phyloP scores from a whole-genome alignment of 371 early-diverging fungal genomes.

The Chytridium lagenaria region DNA sequence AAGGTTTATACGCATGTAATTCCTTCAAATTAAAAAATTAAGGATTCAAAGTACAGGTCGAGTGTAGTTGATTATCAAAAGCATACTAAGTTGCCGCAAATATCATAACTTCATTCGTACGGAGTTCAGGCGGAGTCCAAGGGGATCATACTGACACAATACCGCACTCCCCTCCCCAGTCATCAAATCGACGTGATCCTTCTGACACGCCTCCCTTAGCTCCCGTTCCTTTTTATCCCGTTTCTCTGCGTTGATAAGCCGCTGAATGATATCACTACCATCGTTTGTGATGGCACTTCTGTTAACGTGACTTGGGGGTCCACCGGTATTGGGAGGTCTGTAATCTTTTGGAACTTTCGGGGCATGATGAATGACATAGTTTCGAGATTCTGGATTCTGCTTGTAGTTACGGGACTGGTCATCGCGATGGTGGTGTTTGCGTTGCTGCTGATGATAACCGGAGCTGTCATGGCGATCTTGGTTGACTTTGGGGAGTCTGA shows the following conservation, averaged over 20 bases:
- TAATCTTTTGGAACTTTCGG: not conserved
- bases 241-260: not conserved
- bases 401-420: not conserved
- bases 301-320: not conserved
- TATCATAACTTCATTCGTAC: slow-evolving; percentile 12
- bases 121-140: not conserved
- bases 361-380: slow-evolving; percentile 16
- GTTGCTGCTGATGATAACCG: not conserved
- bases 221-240: not conserved
- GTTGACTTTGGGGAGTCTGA: not conserved
- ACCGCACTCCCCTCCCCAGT: not conserved
- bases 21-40: too few species aligned
- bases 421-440: not conserved
- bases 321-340: not conserved
- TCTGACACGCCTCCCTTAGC: not conserved
- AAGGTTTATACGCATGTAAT: too few species aligned
- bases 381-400: not conserved
- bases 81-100: too few species aligned
- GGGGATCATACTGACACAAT: not conserved
- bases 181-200: not conserved
- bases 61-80: too few species aligned
- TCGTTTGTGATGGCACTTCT: not conserved
- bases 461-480: slow-evolving; percentile 18
- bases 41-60: too few species aligned
- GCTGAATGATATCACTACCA: not conserved